Conservation (phyloP, 345 rosid species). For the Lenwebbia sp. region DNA sequence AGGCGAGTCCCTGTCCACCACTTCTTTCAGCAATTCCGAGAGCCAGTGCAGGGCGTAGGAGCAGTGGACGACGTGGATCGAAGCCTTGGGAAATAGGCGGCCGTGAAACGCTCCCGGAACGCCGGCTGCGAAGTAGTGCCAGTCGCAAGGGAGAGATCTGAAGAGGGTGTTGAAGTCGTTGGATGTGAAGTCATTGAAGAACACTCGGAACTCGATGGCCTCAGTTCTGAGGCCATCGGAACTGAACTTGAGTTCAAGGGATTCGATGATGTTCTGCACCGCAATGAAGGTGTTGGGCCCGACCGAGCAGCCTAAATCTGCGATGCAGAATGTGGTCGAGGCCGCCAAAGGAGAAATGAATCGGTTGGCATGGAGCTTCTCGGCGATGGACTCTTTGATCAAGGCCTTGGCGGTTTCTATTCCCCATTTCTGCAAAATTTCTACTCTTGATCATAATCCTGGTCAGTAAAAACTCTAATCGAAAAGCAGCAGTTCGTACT, state of each 20-base stretch:
- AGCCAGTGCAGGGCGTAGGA: constrained; percentile 31
- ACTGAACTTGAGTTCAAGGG: constrained; percentile 15
- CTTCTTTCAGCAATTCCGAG: constrained; percentile 21
- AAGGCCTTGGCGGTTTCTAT: constrained; percentile 10
- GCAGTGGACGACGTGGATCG: not conserved
- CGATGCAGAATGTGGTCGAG: constrained; percentile 14
- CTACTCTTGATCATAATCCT: not conserved
- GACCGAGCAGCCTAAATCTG: constrained; percentile 40
- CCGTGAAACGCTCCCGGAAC: not conserved
- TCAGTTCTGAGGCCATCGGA: not conserved
- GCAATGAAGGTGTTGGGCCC: constrained; percentile 39
- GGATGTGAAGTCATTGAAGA: constrained; percentile 18
- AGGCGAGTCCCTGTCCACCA: constrained; percentile 17
- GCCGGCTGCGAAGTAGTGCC: not conserved
- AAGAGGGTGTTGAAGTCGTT: constrained; percentile 40
- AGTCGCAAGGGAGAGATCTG: constrained; percentile 1
- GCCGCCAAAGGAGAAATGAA: not conserved
- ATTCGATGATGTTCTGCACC: constrained; percentile 16
- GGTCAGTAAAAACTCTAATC: not conserved
- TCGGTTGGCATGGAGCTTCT: constrained; percentile 18
- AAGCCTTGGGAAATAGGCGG: not conserved
- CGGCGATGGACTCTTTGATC: constrained; percentile 22
- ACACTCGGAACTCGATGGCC: constrained; percentile 15
- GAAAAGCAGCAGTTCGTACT: not conserved
- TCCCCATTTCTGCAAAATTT: constrained; percentile 13